Conservation (phyloP, 352 stramenopile species). For the Phytophthora sojae region DNA sequence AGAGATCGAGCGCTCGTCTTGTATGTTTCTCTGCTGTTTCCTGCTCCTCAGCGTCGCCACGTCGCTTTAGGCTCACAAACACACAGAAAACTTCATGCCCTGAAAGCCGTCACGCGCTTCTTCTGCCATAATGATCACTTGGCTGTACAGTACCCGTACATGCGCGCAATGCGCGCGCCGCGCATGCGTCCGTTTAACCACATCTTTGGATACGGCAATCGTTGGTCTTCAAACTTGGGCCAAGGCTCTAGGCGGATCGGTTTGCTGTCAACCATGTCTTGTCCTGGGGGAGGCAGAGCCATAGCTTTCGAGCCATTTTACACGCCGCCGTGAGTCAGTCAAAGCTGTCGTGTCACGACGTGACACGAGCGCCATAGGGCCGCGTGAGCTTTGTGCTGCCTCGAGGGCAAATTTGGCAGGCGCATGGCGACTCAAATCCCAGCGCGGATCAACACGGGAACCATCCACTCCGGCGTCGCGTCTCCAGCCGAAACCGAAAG, state of each 20-base stretch:
- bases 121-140: too few relatives aligned
- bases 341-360: constrained; percentile 2
- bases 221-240: not conserved
- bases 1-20: constrained; percentile 26
- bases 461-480: constrained; percentile 4
- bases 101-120: too few relatives aligned
- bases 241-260: not conserved
- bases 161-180: too few relatives aligned
- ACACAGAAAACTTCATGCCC: too few relatives aligned
- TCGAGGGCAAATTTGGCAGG: too few relatives aligned
- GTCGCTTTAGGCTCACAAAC: constrained; percentile 11
- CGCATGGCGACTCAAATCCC: constrained; percentile 1
- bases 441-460: constrained; percentile 7
- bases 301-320: not conserved
- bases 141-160: too few relatives aligned
- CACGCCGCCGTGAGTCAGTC: not conserved
- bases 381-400: constrained; percentile 33
- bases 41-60: constrained; percentile 21
- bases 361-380: constrained; percentile 4
- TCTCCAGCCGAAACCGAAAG: constrained; percentile 4
- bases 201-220: not conserved
- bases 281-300: too few relatives aligned
- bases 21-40: constrained; percentile 26
- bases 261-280: not conserved
- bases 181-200: too few relatives aligned